Conservation (phyloP, 352 stramenopile species). For the Pythium aquatile region DNA sequence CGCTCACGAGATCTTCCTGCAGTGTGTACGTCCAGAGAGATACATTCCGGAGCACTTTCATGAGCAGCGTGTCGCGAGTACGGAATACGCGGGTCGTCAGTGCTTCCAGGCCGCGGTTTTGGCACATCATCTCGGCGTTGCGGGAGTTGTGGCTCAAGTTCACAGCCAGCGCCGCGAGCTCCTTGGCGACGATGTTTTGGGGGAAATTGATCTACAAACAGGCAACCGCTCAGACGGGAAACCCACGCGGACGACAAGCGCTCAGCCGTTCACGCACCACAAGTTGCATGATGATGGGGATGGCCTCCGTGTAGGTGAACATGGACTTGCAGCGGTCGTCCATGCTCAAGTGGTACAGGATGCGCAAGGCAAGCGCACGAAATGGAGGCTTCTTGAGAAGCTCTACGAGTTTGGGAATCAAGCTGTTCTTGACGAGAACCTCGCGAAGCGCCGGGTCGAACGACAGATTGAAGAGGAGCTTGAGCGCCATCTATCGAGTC, state of each 20-base stretch:
- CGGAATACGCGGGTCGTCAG: conserved; percentile 88
- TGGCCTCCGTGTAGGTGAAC: conserved; percentile 94
- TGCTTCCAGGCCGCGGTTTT: conserved; percentile 85
- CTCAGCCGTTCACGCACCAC: conserved; percentile 39
- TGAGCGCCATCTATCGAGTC: conserved; percentile 56
- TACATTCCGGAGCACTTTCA: conserved; percentile 94
- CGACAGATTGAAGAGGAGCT: conserved; percentile 94
- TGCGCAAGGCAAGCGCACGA: conserved; percentile 79
- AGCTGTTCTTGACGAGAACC: conserved; percentile 82
- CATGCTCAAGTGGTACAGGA: conserved; percentile 95
- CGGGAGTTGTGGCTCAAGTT: conserved; percentile 92
- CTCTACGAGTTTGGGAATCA: conserved; percentile 92
- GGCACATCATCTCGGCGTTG: conserved; percentile 91
- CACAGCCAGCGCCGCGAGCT: conserved; percentile 92
- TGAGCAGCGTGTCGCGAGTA: conserved; percentile 89
- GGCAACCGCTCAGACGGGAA: not conserved
- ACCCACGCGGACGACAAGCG: not conserved
- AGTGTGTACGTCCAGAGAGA: conserved; percentile 90
- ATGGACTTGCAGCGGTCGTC: conserved; percentile 94
- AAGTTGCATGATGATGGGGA: conserved; percentile 93
- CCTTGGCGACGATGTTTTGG: conserved; percentile 89
- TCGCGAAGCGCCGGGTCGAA: conserved; percentile 89
- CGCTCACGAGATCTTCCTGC: conserved; percentile 84
- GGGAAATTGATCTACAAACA: conserved; percentile 88
- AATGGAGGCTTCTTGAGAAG: conserved; percentile 93